Conservation (phyloP, 257 asterid species). For the Solanum pinnatisectum region DNA sequence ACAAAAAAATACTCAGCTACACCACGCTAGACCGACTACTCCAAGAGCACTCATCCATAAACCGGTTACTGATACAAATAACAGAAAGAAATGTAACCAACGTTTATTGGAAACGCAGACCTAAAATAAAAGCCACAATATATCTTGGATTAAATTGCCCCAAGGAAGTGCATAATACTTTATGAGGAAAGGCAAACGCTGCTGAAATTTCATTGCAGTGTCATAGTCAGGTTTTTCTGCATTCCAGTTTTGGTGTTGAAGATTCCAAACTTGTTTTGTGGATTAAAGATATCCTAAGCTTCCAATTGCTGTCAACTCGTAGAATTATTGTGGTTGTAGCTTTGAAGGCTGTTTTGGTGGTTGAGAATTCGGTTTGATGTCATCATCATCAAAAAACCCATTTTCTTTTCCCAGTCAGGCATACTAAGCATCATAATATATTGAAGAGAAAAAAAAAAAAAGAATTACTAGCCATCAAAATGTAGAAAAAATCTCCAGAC, state of each 20-base stretch:
- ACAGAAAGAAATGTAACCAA: neutral
- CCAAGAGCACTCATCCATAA: neutral
- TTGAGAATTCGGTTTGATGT: neutral
- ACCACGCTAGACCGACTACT: neutral
- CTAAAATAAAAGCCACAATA: neutral
- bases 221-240: neutral
- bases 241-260: neutral
- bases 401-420: neutral
- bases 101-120: neutral
- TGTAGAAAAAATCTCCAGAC: neutral
- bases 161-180: neutral
- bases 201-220: neutral
- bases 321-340: neutral
- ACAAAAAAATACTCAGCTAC: neutral
- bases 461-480: neutral
- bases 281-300: neutral
- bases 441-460: neutral
- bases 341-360: neutral
- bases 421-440: neutral
- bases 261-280: neutral
- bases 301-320: neutral
- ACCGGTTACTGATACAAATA: no score
- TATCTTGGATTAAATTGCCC: neutral
- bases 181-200: neutral
- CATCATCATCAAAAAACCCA: neutral